These are phyloP conservation scores for Populus ilicifolia DNA, from an alignment of 345 rosid genomes.

Conservation along the genomic window DNA sequence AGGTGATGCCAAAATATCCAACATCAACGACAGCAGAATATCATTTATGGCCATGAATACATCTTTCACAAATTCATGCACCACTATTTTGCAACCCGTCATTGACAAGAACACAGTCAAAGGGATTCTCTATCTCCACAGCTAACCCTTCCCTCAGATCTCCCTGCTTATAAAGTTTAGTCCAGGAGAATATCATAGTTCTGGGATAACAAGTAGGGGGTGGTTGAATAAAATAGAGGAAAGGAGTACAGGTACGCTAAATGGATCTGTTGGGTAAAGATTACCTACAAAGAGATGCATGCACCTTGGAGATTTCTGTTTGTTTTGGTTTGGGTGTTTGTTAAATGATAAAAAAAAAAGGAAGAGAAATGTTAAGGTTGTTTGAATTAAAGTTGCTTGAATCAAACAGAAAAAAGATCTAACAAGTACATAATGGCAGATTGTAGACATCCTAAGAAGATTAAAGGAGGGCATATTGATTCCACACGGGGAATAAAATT, in stretches of 20 bases:
- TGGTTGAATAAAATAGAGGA: background rate
- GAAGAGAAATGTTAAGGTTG: background rate
- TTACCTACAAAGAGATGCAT: background rate
- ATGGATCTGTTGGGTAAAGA: background rate
- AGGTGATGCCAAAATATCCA: background rate
- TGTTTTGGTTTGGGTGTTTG: background rate
- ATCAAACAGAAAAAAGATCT: background rate
- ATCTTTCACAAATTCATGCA: background rate
- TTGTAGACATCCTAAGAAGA: background rate
- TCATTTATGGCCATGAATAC: background rate
- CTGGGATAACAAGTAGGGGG: background rate
- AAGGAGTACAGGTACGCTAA: background rate
- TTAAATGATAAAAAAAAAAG: background rate
- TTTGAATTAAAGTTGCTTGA: background rate
- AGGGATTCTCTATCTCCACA: background rate
- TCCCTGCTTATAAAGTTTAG: background rate
- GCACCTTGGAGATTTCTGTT: background rate
- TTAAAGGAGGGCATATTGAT: background rate
- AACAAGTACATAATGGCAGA: background rate
- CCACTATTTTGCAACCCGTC: background rate
- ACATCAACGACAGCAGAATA: background rate
- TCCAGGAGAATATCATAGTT: background rate
- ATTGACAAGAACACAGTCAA: background rate
- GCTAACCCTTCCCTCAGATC: background rate
- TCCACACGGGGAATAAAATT: background rate